These are phyloP conservation scores for Pinus taeda DNA, from an alignment of 75 land plant genomes.

Conservation along the genomic window DNA sequence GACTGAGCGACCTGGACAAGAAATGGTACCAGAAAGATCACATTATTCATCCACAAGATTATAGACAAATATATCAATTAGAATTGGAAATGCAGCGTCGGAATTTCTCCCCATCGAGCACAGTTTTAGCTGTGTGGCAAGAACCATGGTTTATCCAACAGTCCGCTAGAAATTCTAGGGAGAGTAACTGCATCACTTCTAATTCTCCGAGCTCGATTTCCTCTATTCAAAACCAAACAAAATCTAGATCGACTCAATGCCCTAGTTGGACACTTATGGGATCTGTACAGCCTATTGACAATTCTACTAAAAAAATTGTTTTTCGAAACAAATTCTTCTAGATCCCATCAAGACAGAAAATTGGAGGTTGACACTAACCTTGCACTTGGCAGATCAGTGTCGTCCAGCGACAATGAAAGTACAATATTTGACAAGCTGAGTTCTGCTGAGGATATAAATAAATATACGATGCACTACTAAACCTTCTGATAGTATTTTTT, in stretches of 20 bases:
- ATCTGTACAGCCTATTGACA: not conserved
- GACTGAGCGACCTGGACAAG: constrained; percentile 31
- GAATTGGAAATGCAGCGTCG: too few relatives aligned
- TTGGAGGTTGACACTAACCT: not conserved
- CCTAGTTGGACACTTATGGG: not conserved
- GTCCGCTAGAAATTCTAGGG: too few relatives aligned
- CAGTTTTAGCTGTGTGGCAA: too few relatives aligned
- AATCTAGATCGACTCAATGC: too few relatives aligned
- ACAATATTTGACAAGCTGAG: not conserved
- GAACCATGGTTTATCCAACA: not conserved
- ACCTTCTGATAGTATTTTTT: not conserved
- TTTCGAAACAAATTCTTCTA: not conserved
- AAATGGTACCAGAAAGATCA: constrained; percentile 41
- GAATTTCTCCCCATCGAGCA: too few relatives aligned
- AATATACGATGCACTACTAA: too few relatives aligned
- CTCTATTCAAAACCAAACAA: too few relatives aligned
- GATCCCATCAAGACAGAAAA: too few relatives aligned
- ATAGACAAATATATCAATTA: not conserved
- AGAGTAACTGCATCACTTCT: not conserved
- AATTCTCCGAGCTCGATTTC: too few relatives aligned
- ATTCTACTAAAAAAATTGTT: not conserved
- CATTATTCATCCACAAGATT: constrained; percentile 5
- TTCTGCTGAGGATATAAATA: not conserved
- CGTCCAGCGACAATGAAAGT: not conserved
- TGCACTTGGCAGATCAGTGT: not conserved